Conservation (phyloP, 352 stramenopile genomes). For the Thraustochytrium aureum region DNA sequence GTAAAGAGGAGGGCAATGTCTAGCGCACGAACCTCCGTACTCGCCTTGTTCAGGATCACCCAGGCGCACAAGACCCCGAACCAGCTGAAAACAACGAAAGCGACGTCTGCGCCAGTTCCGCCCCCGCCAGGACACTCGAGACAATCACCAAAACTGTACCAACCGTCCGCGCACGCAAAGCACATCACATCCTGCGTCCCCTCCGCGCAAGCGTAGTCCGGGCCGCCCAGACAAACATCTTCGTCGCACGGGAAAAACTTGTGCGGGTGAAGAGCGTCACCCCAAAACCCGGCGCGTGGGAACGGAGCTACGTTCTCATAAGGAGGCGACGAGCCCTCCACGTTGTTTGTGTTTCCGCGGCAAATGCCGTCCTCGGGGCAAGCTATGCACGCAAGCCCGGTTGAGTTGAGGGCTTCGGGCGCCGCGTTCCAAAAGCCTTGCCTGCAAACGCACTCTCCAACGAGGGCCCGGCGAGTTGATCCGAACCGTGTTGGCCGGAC, state of each 20-base stretch:
- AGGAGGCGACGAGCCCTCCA: not conserved
- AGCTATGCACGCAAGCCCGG: not conserved
- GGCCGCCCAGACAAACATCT: not conserved
- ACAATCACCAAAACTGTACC: constrained; percentile 20
- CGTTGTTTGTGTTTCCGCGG: constrained; percentile 19
- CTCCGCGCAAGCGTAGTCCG: constrained; percentile 1
- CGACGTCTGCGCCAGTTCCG: not conserved
- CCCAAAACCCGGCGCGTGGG: constrained; percentile 12
- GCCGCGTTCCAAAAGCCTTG: not conserved
- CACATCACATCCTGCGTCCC: constrained; percentile 21
- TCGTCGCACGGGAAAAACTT: constrained; percentile 19
- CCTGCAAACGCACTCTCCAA: constrained; percentile 16
- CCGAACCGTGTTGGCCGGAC: constrained; percentile 4
- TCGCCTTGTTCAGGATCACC: constrained; percentile 6
- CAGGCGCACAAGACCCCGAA: constrained; percentile 3
- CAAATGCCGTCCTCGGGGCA: constrained; percentile 14
- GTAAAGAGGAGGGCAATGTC: constrained; percentile 11
- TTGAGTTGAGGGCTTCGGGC: not conserved
- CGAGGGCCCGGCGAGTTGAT: constrained; percentile 13
- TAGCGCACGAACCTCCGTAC: constrained; percentile 18
- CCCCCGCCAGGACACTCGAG: constrained; percentile 13
- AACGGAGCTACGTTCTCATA: constrained; percentile 18
- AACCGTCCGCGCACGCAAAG: constrained; percentile 7
- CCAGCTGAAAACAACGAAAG: constrained; percentile 38
- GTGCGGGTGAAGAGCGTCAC: not conserved